phyloP scores from a whole-genome alignment of 78 protist genomes.

The Pigoraptor vietnamica region DNA sequence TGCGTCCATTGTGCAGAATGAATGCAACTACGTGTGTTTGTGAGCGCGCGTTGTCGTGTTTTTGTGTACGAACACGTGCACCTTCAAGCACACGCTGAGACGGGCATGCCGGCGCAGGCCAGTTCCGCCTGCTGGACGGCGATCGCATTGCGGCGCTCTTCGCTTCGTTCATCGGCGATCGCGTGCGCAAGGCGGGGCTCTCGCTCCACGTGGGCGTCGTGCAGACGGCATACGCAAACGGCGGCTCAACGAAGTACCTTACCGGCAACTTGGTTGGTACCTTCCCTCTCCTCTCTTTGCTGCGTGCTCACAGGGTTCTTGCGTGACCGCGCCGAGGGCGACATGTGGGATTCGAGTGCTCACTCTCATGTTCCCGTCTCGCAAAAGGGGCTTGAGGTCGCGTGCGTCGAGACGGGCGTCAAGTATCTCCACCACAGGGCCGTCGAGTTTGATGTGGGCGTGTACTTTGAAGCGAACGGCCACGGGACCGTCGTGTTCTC shows the following conservation, averaged over 20 bases:
- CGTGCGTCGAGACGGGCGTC: conserved; percentile 42
- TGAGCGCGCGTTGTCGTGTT: neutral
- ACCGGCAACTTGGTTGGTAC: neutral
- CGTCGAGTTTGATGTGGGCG: conserved; percentile 49
- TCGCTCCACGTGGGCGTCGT: conserved; percentile 28
- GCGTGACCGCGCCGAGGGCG: too few species aligned
- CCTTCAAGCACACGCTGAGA: too few species aligned
- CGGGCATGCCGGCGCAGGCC: too few species aligned
- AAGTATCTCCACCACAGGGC: conserved; percentile 73
- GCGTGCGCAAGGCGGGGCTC: neutral
- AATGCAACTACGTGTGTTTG: neutral
- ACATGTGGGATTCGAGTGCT: too few species aligned
- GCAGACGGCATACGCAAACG: conserved; percentile 70
- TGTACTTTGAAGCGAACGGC: conserved; percentile 86
- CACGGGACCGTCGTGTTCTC: conserved; percentile 70
- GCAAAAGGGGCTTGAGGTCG: neutral
- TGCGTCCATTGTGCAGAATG: neutral
- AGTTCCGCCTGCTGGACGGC: conserved; percentile 63
- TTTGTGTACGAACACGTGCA: neutral
- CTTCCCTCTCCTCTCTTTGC: neutral
- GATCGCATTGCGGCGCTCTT: conserved; percentile 55
- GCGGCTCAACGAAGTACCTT: conserved; percentile 34
- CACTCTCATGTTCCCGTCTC: too few species aligned
- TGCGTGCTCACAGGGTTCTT: neutral
- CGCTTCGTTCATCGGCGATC: neutral